Evolutionary conservation across 345 rosid species (phyloP), one percentile per base, ranked within the genome.

Genomic region (Citrus inodora): DNA sequence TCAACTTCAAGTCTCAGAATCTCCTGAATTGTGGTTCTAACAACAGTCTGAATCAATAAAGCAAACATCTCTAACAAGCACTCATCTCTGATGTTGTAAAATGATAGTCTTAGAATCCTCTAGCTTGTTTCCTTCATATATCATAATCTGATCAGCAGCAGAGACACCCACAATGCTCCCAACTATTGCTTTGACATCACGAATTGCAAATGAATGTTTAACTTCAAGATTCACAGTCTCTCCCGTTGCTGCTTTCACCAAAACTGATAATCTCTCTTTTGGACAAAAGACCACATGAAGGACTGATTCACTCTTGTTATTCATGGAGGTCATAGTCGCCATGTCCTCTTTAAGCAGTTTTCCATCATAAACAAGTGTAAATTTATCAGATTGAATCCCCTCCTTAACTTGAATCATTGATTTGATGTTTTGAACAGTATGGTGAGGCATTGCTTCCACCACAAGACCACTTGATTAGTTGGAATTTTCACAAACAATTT

Each of bases 21-120:
- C 37, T 74, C 38, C 40, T 28, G 28, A 27, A 38, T 73, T 55
- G 64, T 64, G 5, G 75, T 27, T 77, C 59, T 85, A 32, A 87
- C 84, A 76, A 83, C 83, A 75, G 80, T 70, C 70, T 76, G 84
- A 79, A 73, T 72, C 0, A 2, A 10, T 14, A 22, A 14, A 21
- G 53, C 78, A 19, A 55, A 19, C 74, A 87, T 30, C 74, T 25
- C 27, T 25, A 25, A 25, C 27, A 25, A 25, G 27, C 27, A 25
- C 27, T 25, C 74, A 87, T 30, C 74, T 82, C 74, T 22, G 55
- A 87, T 63, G 46, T 80, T 77, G 1, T 82, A 85, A 67, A 21
- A 82, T 40, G 85, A 86, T 79, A 83, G 75, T 80, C 63, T 80
- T 82, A 19, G 59, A 70, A 76, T 79, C 82, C 37, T 83, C 80